Evolutionary conservation across 495 filamentous ascomycete species (phyloP), one percentile per base, ranked within the genome.

Genomic region (Halenospora varia): DNA sequence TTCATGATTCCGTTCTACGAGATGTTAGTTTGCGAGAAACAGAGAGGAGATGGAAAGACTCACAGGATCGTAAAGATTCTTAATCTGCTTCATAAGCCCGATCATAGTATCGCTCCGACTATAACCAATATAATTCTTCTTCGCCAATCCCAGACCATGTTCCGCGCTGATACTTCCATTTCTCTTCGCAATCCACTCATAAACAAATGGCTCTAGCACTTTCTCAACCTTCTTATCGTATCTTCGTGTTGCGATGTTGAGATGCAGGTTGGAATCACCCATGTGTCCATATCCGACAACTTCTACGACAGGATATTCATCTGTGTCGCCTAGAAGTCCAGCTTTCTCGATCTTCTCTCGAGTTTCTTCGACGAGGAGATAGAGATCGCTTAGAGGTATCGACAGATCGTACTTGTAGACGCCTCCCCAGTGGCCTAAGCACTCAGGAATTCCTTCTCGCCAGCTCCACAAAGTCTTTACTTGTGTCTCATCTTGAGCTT

Each of bases 381-480:
- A 98, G 63, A 98, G 79, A 57, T 95, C 84, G n/a, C 80, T 68
- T 9, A 98, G 74, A 4, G 94, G 94, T 51, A 98, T 95, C 15
- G 94, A 97, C 4, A 98, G 79, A 67, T 98, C 94, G 72, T 98
- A 98, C 73, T 97, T 97, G 81, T 97, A 98, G 23, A 92, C 91
- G 9, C 93, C 94, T 25, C 94, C 94, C 73, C 89, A 91, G 68
- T 97, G 93, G 60, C 90, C 88, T 24, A 92, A 70, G 22, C 81
- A 80, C 73, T 98, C 94, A 0, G 95, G 83, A 59, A 98, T 90
- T 47, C 91, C 90, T 75, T 98, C 94, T 48, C 94, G 84, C 84
- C 90, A 97, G 59, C 84, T 79, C 94, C 94, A 98, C 54, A 98
- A 77, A 2, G 87, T 74, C 64, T 82, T 82, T 61, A 89, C 78